phyloP scores from a whole-genome alignment of 495 filamentous ascomycete species.

The Pseudevernia furfuracea region DNA sequence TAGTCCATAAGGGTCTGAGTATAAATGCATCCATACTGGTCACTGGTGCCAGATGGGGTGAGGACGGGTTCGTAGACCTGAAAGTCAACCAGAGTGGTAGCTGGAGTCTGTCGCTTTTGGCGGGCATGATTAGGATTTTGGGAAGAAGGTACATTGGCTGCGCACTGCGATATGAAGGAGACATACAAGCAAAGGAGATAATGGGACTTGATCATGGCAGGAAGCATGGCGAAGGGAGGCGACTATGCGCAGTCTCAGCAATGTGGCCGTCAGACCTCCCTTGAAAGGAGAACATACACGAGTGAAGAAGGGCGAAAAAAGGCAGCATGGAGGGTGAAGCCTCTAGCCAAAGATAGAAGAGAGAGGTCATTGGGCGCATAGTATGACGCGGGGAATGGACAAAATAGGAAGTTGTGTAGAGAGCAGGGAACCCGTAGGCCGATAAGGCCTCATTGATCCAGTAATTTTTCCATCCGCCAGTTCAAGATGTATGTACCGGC shows the following conservation, averaged over 20 bases:
- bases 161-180: conserved; percentile 9
- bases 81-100: conserved; percentile 47
- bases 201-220: conserved; percentile 11
- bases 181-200: conserved; percentile 18
- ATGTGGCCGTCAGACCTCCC: not conserved
- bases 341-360: not conserved
- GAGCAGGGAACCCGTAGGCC: not conserved
- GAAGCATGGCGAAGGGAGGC: conserved; percentile 9
- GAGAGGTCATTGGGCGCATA: not conserved
- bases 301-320: not conserved
- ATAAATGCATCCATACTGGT: conserved; percentile 40
- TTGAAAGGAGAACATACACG: conserved; percentile 4
- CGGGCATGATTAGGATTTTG: conserved; percentile 17
- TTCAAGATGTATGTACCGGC: not conserved
- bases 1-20: conserved; percentile 56
- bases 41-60: conserved; percentile 34
- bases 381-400: conserved; percentile 11
- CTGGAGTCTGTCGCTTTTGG: conserved; percentile 17
- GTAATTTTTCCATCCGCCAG: not conserved
- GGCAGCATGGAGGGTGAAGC: not conserved
- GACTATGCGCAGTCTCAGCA: conserved; percentile 16
- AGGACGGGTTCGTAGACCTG: conserved; percentile 62
- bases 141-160: not conserved
- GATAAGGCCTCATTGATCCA: not conserved
- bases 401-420: conserved; percentile 12